Evolutionary conservation across 768 basidiomycete species (phyloP).

Genomic region (Serendipita vermifera): DNA sequence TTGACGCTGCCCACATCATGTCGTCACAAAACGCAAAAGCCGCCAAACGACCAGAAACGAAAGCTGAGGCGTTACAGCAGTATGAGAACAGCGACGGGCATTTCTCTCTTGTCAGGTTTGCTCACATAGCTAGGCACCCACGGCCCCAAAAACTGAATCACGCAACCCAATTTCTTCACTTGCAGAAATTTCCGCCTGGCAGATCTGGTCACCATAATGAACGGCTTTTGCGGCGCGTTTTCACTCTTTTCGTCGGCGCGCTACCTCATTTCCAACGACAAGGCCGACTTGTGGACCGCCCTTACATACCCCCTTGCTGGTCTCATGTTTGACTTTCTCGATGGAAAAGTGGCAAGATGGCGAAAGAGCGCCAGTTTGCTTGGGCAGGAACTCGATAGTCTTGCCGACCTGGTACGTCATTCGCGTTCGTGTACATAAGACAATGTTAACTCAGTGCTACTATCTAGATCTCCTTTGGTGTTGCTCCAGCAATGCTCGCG

Average conservation of each 20-base stretch:
- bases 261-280: slow-evolving; percentile 71
- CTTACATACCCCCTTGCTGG: slow-evolving; percentile 80
- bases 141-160: slow-evolving; percentile 15
- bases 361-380: slow-evolving; percentile 89
- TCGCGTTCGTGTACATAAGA: background rate
- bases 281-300: slow-evolving; percentile 74
- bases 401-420: slow-evolving; percentile 77
- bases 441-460: background rate
- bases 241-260: slow-evolving; percentile 88
- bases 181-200: slow-evolving; percentile 91
- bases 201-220: slow-evolving; percentile 97
- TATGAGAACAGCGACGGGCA: slow-evolving; percentile 87
- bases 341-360: slow-evolving; percentile 97
- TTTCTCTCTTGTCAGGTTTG: slow-evolving; percentile 90
- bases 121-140: slow-evolving; percentile 7
- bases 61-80: slow-evolving; percentile 49
- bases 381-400: slow-evolving; percentile 92
- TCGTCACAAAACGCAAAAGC: background rate
- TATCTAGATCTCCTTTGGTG: slow-evolving; percentile 86
- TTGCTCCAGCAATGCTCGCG: slow-evolving; percentile 86
- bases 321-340: slow-evolving; percentile 93
- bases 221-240: slow-evolving; percentile 93
- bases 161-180: slow-evolving; percentile 16
- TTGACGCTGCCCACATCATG: slow-evolving; percentile 6
- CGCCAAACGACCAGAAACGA: slow-evolving; percentile 16